Evolutionary conservation across 768 basidiomycete genomes (phyloP).

Genomic region (Megacollybia marginata): DNA sequence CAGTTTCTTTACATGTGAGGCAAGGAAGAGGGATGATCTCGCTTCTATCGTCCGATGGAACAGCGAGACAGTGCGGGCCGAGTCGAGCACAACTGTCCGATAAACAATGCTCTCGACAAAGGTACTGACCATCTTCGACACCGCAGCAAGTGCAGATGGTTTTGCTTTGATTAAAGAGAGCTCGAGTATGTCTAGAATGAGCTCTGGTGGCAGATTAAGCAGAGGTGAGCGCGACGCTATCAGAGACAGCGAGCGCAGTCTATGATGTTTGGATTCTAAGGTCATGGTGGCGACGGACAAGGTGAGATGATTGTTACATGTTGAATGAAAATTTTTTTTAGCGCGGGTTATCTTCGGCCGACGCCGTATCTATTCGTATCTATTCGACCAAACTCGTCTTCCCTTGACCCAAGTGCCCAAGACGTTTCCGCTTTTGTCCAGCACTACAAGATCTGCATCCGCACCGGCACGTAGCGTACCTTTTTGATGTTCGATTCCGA

Average conservation of each 20-base stretch:
- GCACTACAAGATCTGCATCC: slow-evolving; percentile 78
- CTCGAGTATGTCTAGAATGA: slow-evolving; percentile 29
- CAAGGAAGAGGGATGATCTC: slow-evolving; percentile 19
- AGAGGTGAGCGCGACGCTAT: slow-evolving; percentile 15
- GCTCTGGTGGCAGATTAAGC: slow-evolving; percentile 28
- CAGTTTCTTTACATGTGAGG: slow-evolving; percentile 27
- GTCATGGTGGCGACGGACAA: slow-evolving; percentile 1
- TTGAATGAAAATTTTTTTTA: too few relatives aligned
- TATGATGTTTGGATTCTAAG: slow-evolving; percentile 3
- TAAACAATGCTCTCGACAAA: slow-evolving; percentile 30
- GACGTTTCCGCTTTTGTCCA: slow-evolving; percentile 61
- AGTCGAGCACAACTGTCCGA: slow-evolving; percentile 28
- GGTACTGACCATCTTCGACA: slow-evolving; percentile 17
- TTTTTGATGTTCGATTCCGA: slow-evolving; percentile 74
- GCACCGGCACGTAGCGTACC: slow-evolving; percentile 77
- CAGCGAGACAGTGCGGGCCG: slow-evolving; percentile 18
- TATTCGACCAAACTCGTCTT: slow-evolving; percentile 53
- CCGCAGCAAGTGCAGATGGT: slow-evolving; percentile 11
- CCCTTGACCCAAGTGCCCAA: slow-evolving; percentile 74
- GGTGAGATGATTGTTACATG: neutral
- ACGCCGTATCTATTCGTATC: neutral
- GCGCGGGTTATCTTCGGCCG: neutral
- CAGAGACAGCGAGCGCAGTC: slow-evolving; percentile 11
- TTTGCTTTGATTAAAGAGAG: slow-evolving; percentile 19
- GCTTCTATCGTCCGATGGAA: slow-evolving; percentile 27